Evolutionary conservation across 2,329 filamentous ascomycete genomes (phyloP).

Genomic region (Periconia sp.): DNA sequence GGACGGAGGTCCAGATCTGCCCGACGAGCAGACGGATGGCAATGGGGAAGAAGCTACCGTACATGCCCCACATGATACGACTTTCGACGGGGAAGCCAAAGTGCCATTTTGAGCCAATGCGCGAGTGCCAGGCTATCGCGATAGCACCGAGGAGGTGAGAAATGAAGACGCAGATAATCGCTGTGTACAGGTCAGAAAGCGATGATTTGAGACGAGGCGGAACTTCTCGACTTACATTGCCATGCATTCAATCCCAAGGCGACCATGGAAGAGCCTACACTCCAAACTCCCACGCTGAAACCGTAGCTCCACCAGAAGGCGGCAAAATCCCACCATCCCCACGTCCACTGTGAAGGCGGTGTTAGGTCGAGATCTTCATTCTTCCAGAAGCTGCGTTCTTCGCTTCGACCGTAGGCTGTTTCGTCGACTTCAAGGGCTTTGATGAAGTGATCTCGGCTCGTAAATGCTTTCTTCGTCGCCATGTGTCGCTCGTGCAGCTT

Average conservation of each 20-base stretch:
- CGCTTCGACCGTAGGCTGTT: conserved; percentile 10
- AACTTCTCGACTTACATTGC: conserved; percentile 5
- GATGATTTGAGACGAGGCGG: not conserved
- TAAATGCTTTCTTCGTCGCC: conserved; percentile 8
- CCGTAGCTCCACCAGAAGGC: conserved; percentile 23
- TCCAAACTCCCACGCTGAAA: conserved; percentile 15
- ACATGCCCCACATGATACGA: conserved; percentile 23
- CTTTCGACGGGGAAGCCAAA: conserved; percentile 11
- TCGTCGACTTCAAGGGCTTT: conserved; percentile 12
- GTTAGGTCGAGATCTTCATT: conserved; percentile 22
- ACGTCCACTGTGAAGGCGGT: conserved; percentile 14
- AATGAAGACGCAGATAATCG: conserved; percentile 9
- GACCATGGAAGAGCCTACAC: conserved; percentile 11
- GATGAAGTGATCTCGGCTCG: conserved; percentile 13
- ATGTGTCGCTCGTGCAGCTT: conserved; percentile 4
- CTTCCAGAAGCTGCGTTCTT: conserved; percentile 17
- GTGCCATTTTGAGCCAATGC: conserved; percentile 13
- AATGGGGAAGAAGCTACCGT: conserved; percentile 45
- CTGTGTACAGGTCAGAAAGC: not conserved
- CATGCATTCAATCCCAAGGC: conserved; percentile 6
- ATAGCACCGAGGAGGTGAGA: conserved; percentile 10
- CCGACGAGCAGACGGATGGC: conserved; percentile 36
- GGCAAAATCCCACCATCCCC: conserved; percentile 19
- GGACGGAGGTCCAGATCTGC: conserved; percentile 44
- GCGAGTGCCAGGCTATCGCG: conserved; percentile 12